These are phyloP conservation scores for Aaosphaeria arxii DNA, from an alignment of 2,329 filamentous ascomycete genomes.

Conservation along the genomic window DNA sequence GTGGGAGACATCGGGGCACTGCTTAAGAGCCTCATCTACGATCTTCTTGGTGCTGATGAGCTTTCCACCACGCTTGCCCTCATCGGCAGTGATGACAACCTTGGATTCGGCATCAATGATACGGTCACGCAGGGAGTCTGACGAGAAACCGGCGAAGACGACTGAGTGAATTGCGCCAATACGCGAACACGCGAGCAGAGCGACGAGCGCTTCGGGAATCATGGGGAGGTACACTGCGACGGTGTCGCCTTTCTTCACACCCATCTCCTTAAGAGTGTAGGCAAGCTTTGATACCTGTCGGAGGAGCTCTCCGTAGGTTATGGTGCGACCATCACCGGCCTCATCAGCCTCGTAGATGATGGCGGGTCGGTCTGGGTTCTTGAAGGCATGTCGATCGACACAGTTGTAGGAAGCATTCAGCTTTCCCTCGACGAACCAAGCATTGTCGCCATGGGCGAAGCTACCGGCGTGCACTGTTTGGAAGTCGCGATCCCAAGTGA, in stretches of 20 bases:
- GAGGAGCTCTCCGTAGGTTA: slow-evolving; percentile 91
- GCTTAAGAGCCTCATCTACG: slow-evolving; percentile 94
- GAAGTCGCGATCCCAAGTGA: slow-evolving; percentile 90
- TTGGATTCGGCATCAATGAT: slow-evolving; percentile 87
- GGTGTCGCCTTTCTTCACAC: slow-evolving; percentile 94
- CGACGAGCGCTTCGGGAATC: slow-evolving; percentile 93
- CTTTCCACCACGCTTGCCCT: slow-evolving; percentile 97
- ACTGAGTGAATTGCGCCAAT: slow-evolving; percentile 97
- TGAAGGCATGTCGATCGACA: slow-evolving; percentile 93
- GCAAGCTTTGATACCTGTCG: slow-evolving; percentile 86
- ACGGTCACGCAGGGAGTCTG: slow-evolving; percentile 91
- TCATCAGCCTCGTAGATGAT: slow-evolving; percentile 99
- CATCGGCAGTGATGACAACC: slow-evolving; percentile 94
- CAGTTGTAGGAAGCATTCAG: slow-evolving; percentile 98
- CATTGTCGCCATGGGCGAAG: slow-evolving; percentile 75
- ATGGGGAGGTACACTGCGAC: slow-evolving; percentile 97
- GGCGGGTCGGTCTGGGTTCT: slow-evolving; percentile 86
- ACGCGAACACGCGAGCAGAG: slow-evolving; percentile 85
- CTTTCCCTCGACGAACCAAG: slow-evolving; percentile 92
- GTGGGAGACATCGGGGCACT: slow-evolving; percentile 83
- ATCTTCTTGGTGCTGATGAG: slow-evolving; percentile 98
- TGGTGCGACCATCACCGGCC: slow-evolving; percentile 76
- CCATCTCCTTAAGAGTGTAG: slow-evolving; percentile 89
- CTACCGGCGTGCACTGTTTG: slow-evolving; percentile 80
- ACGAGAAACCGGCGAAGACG: slow-evolving; percentile 95